Conservation (phyloP, 495 filamentous ascomycete species). For the Glarea lozoyensis region DNA sequence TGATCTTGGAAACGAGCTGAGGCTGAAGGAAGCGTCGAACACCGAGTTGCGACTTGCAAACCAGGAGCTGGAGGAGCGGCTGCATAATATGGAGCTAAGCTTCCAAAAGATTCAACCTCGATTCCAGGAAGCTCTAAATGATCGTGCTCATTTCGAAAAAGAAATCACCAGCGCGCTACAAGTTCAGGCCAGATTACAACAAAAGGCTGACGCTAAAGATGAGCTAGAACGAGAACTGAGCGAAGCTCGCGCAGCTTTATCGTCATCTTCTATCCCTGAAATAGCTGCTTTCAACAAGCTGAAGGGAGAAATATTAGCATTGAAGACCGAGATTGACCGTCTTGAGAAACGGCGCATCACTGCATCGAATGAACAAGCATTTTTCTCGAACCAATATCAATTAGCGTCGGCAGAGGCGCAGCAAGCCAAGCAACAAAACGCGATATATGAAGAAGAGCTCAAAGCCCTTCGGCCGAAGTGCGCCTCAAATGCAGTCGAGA, state of each 20-base stretch:
- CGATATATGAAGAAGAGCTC: conserved; percentile 1
- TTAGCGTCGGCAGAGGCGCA: conserved; percentile 8
- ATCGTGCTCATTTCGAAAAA: conserved; percentile 12
- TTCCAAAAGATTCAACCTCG: conserved; percentile 14
- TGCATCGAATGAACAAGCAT: conserved; percentile 13
- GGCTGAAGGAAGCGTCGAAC: conserved; percentile 6
- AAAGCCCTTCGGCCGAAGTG: conserved; percentile 3
- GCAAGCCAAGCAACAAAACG: conserved; percentile 4
- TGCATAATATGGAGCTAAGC: conserved; percentile 8
- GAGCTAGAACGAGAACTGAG: conserved; percentile 4
- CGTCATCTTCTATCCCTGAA: conserved; percentile 8
- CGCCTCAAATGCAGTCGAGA: conserved; percentile 6
- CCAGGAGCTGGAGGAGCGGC: conserved; percentile 3
- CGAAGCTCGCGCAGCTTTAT: conserved; percentile 6
- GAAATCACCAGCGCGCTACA: conserved; percentile 1
- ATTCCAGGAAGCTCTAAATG: conserved; percentile 21
- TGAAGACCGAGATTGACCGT: conserved; percentile 8
- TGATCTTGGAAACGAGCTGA: conserved; percentile 10
- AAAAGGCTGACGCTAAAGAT: conserved; percentile 8
- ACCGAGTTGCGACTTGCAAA: conserved; percentile 7
- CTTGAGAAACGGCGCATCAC: conserved; percentile 9
- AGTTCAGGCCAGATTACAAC: neutral
- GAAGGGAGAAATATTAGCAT: conserved; percentile 3
- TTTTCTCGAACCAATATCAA: conserved; percentile 17
- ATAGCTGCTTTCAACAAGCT: conserved; percentile 7